A percentile compares a stretch with the other conserved stretches of the same genome.
Conservation (phyloP, 208 protist genomes). For the Trypanosoma scelopori region DNA sequence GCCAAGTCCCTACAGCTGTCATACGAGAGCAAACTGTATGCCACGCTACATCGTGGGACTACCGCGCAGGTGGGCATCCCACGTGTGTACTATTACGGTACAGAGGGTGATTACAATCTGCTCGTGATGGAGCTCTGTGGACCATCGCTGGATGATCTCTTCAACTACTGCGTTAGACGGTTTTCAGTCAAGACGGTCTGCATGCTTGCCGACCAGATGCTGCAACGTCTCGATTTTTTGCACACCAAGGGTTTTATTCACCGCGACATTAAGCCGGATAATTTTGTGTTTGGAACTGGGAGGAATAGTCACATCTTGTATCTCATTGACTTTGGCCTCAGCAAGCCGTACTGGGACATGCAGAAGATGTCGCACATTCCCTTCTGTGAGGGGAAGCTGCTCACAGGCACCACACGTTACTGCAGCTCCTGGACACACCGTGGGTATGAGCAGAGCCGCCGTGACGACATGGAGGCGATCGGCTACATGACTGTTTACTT, state of each 20-base stretch:
- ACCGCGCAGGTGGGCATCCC: slow-evolving; percentile 89
- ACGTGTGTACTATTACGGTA: slow-evolving; percentile 94
- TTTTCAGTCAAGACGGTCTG: slow-evolving; percentile 99
- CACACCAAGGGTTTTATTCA: slow-evolving; percentile 83
- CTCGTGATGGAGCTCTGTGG: slow-evolving; percentile 93
- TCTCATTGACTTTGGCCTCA: slow-evolving; percentile 98
- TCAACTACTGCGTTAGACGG: slow-evolving; percentile 89
- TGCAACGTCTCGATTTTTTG: slow-evolving; percentile 83
- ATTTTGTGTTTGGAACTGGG: slow-evolving; percentile 78
- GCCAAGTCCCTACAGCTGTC: slow-evolving; percentile 94
- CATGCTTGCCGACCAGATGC: slow-evolving; percentile 99
- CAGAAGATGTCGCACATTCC: slow-evolving; percentile 96
- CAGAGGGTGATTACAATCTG: slow-evolving; percentile 97
- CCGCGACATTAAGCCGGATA: slow-evolving; percentile 91
- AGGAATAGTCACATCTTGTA: slow-evolving; percentile 80
- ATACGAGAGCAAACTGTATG: slow-evolving; percentile 95
- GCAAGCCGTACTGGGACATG: slow-evolving; percentile 97
- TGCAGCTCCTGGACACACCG: slow-evolving; percentile 98
- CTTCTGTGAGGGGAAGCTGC: slow-evolving; percentile 97
- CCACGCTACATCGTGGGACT: slow-evolving; percentile 54
- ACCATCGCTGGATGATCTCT: slow-evolving; percentile 87
- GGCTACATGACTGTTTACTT: slow-evolving; percentile 95
- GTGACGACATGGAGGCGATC: slow-evolving; percentile 94
- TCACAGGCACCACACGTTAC: slow-evolving; percentile 99
- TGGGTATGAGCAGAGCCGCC: slow-evolving; percentile 95